Conservation (phyloP, 2,329 filamentous ascomycete genomes). For the Tolypocladium album region DNA sequence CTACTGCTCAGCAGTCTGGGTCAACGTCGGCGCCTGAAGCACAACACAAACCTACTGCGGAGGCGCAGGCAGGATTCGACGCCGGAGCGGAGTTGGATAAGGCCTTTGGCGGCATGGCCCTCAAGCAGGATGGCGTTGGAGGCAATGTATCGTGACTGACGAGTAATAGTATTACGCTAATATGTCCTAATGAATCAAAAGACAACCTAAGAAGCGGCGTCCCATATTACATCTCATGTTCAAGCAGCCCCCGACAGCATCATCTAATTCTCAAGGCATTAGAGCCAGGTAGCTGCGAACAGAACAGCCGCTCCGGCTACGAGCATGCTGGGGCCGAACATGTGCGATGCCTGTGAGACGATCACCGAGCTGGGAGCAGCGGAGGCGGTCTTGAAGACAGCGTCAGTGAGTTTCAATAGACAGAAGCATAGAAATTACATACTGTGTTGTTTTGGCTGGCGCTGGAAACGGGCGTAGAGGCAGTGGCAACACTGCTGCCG, state of each 20-base stretch:
- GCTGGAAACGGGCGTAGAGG: neutral
- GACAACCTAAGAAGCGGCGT: neutral
- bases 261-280: neutral
- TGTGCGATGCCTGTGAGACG: slow-evolving; percentile 3
- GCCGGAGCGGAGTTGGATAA: slow-evolving; percentile 47
- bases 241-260: neutral
- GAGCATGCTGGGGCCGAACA: neutral
- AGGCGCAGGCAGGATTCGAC: slow-evolving; percentile 19
- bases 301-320: slow-evolving; percentile 5
- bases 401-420: neutral
- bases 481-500: neutral
- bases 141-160: neutral
- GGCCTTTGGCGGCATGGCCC: slow-evolving; percentile 40
- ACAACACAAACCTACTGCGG: neutral
- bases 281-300: slow-evolving; percentile 8
- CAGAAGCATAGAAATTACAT: neutral
- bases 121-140: slow-evolving; percentile 13
- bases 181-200: neutral
- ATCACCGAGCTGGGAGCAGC: slow-evolving; percentile 1
- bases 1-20: slow-evolving; percentile 16
- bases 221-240: neutral
- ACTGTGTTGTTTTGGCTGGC: slow-evolving; percentile 1
- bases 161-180: neutral
- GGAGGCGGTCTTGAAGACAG: neutral
- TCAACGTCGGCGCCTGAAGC: slow-evolving; percentile 10